phyloP scores from a whole-genome alignment of 345 rosid species.

The Hirschfeldia incana region DNA sequence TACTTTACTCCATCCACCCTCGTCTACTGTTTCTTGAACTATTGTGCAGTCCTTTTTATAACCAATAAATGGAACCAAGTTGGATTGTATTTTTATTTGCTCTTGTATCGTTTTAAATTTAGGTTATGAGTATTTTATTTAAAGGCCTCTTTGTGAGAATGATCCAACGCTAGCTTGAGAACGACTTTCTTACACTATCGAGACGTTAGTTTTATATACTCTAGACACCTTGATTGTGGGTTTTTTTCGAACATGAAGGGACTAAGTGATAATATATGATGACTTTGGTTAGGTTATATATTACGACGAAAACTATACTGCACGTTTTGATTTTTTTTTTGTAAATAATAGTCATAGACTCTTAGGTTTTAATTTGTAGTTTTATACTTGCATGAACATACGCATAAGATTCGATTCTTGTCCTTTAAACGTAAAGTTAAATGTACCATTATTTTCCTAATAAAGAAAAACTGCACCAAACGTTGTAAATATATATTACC shows the following conservation, averaged over 20 bases:
- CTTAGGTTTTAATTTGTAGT: neutral
- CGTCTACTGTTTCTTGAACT: conserved; percentile 11
- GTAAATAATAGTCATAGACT: neutral
- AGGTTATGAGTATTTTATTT: neutral
- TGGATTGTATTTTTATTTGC: conserved; percentile 1
- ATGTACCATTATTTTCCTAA: neutral
- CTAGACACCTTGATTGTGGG: neutral
- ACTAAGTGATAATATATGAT: neutral
- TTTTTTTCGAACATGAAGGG: neutral
- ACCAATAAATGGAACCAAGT: conserved; percentile 9
- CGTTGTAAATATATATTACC: neutral
- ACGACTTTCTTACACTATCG: neutral
- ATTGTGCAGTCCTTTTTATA: conserved; percentile 7
- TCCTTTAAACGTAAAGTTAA: neutral
- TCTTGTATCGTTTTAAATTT: neutral
- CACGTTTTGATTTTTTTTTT: neutral
- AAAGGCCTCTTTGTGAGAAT: neutral
- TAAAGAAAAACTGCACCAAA: neutral
- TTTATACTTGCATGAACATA: neutral
- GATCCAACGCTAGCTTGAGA: neutral
- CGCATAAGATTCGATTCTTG: neutral
- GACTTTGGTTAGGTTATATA: neutral
- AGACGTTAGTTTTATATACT: neutral
- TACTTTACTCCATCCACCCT: neutral
- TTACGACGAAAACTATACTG: neutral